Evolutionary conservation across 2,329 filamentous ascomycete genomes (phyloP).

Genomic region (Penicillium sp.): DNA sequence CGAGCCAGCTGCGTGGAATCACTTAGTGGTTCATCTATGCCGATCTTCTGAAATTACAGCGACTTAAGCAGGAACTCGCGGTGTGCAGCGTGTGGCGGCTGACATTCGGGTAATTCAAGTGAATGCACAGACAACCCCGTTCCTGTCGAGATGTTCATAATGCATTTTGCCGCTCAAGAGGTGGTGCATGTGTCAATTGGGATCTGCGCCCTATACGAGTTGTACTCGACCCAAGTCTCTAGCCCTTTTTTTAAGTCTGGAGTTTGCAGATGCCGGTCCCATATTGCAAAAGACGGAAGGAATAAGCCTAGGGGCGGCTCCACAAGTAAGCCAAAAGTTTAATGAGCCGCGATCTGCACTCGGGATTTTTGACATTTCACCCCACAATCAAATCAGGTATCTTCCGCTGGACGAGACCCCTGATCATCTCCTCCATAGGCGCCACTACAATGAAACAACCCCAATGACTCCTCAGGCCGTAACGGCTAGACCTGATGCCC

Average conservation of each 20-base stretch:
- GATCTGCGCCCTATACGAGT: slow-evolving; percentile 14
- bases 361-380: slow-evolving; percentile 9
- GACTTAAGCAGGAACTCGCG: neutral
- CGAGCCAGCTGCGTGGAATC: neutral
- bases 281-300: neutral
- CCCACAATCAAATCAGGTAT: slow-evolving; percentile 4
- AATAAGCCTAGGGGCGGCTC: slow-evolving; percentile 2
- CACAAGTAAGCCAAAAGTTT: slow-evolving; percentile 5
- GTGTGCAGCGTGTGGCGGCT: neutral
- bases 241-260: neutral
- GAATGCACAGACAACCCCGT: neutral
- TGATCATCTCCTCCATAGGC: neutral
- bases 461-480: neutral
- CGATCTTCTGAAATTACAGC: neutral
- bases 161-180: neutral
- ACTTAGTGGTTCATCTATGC: neutral
- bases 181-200: slow-evolving; percentile 3
- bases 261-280: neutral
- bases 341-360: slow-evolving; percentile 15
- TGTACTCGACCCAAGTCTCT: neutral
- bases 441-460: neutral
- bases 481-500: neutral
- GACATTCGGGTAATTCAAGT: neutral
- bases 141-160: neutral
- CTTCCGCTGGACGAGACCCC: neutral